A percentile compares a stretch with the other conserved stretches of the same genome.
Conservation (phyloP, 805 yeast genomes). For the Yamadazyma nakazawae region DNA sequence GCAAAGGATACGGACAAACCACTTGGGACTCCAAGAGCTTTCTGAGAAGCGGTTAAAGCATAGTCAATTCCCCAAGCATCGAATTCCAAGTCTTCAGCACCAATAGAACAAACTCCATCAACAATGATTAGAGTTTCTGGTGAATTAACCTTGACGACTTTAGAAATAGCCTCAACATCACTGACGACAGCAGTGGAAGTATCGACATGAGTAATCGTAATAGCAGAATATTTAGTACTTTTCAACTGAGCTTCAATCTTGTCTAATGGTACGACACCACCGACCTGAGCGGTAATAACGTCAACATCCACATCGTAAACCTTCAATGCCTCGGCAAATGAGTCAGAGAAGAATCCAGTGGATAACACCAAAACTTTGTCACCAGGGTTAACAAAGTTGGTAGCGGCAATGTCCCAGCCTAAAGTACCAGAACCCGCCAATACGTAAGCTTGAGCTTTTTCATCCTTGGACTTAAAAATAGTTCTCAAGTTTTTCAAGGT, state of each 20-base stretch:
- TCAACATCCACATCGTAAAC: slow-evolving; percentile 78
- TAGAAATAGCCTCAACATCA: slow-evolving; percentile 62
- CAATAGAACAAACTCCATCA: slow-evolving; percentile 95
- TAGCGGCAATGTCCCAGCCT: slow-evolving; percentile 89
- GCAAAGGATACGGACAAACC: slow-evolving; percentile 80
- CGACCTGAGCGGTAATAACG: slow-evolving; percentile 67
- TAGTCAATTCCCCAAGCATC: slow-evolving; percentile 89
- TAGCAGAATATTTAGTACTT: slow-evolving; percentile 52
- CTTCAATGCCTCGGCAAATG: slow-evolving; percentile 70
- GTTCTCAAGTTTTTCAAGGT: slow-evolving; percentile 66
- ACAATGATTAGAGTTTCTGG: slow-evolving; percentile 84
- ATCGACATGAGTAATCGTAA: slow-evolving; percentile 93
- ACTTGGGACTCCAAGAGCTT: slow-evolving; percentile 92
- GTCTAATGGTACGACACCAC: slow-evolving; percentile 60
- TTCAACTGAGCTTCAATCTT: slow-evolving; percentile 55
- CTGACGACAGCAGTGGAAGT: slow-evolving; percentile 93
- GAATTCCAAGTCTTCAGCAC: slow-evolving; percentile 80
- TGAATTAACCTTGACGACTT: slow-evolving; percentile 55
- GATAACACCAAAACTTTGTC: slow-evolving; percentile 79
- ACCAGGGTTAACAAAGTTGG: slow-evolving; percentile 63
- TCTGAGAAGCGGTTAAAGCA: slow-evolving; percentile 89
- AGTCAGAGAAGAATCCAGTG: slow-evolving; percentile 87
- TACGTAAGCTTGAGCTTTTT: slow-evolving; percentile 70
- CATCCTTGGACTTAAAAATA: slow-evolving; percentile 66
- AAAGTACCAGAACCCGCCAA: slow-evolving; percentile 90